These are phyloP conservation scores for Coriaria nepalensis DNA, from an alignment of 306 rosid genomes.

Conservation along the genomic window DNA sequence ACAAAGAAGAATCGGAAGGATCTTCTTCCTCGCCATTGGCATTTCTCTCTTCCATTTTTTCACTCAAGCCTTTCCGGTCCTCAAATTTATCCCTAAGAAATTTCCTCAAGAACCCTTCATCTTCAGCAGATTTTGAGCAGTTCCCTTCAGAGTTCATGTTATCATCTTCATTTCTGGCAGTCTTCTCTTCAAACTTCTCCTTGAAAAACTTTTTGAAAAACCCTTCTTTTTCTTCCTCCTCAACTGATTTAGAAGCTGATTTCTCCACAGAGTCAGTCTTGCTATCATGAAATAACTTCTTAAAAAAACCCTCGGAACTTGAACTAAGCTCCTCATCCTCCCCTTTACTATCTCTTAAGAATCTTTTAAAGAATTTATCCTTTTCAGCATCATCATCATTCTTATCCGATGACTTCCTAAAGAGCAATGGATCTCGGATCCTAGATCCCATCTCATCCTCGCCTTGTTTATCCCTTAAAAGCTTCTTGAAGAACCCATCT, in stretches of 20 bases:
- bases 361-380: conserved; percentile 74
- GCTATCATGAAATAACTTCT: conserved; percentile 78
- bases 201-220: conserved; percentile 63
- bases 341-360: conserved; percentile 66
- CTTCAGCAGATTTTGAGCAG: conserved; percentile 45
- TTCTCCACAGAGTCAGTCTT: conserved; percentile 63
- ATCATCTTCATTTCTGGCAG: conserved; percentile 34
- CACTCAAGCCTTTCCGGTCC: conserved; percentile 59
- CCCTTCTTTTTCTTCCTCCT: conserved; percentile 77
- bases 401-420: conserved; percentile 69
- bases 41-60: conserved; percentile 53
- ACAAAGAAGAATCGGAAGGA: conserved; percentile 62
- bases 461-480: conserved; percentile 67
- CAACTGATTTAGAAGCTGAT: conserved; percentile 25
- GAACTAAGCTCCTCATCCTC: conserved; percentile 67
- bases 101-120: conserved; percentile 72
- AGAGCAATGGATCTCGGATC: conserved; percentile 57
- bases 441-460: conserved; percentile 66
- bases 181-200: conserved; percentile 73
- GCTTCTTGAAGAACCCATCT: conserved; percentile 82
- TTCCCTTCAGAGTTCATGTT: conserved; percentile 43
- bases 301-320: conserved; percentile 79
- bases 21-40: conserved; percentile 66
- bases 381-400: conserved; percentile 62
- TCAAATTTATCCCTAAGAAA: conserved; percentile 64